Conservation (phyloP, 352 stramenopile species). For the Phytopythium montanum region DNA sequence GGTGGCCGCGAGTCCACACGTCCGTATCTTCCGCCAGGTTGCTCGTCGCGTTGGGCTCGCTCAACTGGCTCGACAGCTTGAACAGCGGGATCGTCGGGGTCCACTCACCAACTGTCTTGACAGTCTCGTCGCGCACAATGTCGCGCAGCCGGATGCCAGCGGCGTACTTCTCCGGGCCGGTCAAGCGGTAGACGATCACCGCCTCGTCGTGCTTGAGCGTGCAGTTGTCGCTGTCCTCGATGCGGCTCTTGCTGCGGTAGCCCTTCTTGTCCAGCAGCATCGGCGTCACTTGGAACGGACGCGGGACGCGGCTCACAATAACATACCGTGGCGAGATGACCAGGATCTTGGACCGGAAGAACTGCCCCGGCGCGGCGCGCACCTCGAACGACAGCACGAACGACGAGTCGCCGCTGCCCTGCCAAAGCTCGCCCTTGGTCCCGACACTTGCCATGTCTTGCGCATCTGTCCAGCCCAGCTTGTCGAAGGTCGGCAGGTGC, state of each 20-base stretch:
- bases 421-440: conserved; percentile 64
- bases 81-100: conserved; percentile 45
- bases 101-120: conserved; percentile 53
- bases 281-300: conserved; percentile 64
- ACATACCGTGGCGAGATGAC: conserved; percentile 76
- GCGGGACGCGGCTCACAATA: conserved; percentile 58
- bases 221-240: conserved; percentile 29
- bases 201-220: conserved; percentile 49
- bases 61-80: conserved; percentile 33
- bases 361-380: conserved; percentile 72
- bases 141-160: conserved; percentile 66
- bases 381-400: conserved; percentile 84
- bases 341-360: conserved; percentile 81
- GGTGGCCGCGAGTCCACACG: conserved; percentile 65
- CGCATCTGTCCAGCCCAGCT: conserved; percentile 63
- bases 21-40: conserved; percentile 43
- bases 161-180: conserved; percentile 68
- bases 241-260: conserved; percentile 27
- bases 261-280: conserved; percentile 80
- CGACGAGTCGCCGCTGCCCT: conserved; percentile 36
- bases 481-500: conserved; percentile 69
- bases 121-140: conserved; percentile 30
- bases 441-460: conserved; percentile 73
- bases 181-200: conserved; percentile 63
- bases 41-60: conserved; percentile 35